Evolutionary conservation across 2,329 filamentous ascomycete species (phyloP).

Genomic region (Malbranchea zuffiana): DNA sequence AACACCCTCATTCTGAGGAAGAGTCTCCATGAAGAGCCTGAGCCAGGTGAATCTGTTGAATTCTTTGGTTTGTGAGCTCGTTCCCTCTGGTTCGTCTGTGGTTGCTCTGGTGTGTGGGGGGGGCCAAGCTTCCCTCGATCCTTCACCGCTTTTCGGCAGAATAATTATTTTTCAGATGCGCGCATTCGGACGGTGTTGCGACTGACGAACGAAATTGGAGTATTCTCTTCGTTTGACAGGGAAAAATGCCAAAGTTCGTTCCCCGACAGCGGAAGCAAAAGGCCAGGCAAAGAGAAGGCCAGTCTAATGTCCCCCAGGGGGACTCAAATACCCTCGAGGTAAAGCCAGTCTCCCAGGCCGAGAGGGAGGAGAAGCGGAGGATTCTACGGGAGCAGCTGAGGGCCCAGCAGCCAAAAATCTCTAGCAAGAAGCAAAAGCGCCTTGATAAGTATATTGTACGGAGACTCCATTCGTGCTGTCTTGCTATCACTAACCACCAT

Average conservation of each 20-base stretch:
- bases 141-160: too few species aligned
- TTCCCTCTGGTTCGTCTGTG: too few species aligned
- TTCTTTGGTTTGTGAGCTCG: too few species aligned
- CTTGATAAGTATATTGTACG: slow-evolving; percentile 57
- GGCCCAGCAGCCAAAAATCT: slow-evolving; percentile 46
- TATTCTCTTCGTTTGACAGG: too few species aligned
- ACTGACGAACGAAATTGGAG: too few species aligned
- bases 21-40: too few species aligned
- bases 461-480: slow-evolving; percentile 12
- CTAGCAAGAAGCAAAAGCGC: slow-evolving; percentile 55
- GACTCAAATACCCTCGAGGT: slow-evolving; percentile 36
- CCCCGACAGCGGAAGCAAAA: slow-evolving; percentile 51
- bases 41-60: too few species aligned
- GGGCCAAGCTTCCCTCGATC: too few species aligned
- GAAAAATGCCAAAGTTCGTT: slow-evolving; percentile 39
- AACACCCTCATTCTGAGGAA: too few species aligned
- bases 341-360: slow-evolving; percentile 38
- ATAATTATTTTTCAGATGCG: too few species aligned
- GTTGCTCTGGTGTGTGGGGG: too few species aligned
- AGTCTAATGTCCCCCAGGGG: slow-evolving; percentile 26
- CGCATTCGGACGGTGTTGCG: too few species aligned
- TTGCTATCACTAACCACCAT: slow-evolving; percentile 6
- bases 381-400: slow-evolving; percentile 45
- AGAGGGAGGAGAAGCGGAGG: slow-evolving; percentile 43
- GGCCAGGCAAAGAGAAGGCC: slow-evolving; percentile 25